Evolutionary conservation across 2,329 filamentous ascomycete genomes (phyloP), one percentile per base, ranked within the genome.

Genomic region (Diaporthe capsici): DNA sequence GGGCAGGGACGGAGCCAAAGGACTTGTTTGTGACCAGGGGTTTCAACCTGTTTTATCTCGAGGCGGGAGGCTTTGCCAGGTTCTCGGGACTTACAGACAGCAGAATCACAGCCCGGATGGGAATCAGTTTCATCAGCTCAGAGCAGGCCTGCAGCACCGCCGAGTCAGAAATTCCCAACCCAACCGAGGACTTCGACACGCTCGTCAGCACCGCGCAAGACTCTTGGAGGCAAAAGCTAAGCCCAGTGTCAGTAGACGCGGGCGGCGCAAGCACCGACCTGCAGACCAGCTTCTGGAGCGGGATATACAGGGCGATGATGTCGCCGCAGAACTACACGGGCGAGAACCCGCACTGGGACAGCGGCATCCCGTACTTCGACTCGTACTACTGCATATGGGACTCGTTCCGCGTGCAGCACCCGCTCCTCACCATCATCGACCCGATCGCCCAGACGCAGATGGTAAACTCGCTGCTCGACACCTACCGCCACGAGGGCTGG

Each of bases 261-360:
- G 85, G 81, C 1, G 85, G 86, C 3, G 89, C 87, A 3, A 89
- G 88, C 15, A 86, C 86, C 49, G 83, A 86, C 4, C 79, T 93
- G 0, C 87, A 91, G 78, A 89, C 82, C 10, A 87, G 88, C 8
- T 92, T 93, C 79, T 93, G 90, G 90, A 92, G 90, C 75, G 91
- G 90, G 1, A 82, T 89, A 7, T 93, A 93, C 78, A 86, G 91
- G 31, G 84, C 87, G 0, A 89, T 92, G 87, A 91, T 93, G 76
- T 90, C 88, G 42, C 91, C 91, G 1, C 91, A 93, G 79, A 91
- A 93, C 79, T 93, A 93, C 78, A 93, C 92, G 0, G 90, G 89
- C 0, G 91, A 93, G 80, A 93, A 93, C 61, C 90, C 90, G 4
- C 82, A 90, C 0, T 93, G 91, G 91, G 81, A 89, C 49, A 91